Percentiles rank a stretch among this genome's conserved stretches.
phyloP scores from a whole-genome alignment of 257 asterid species.

The Cordia subcordata region DNA sequence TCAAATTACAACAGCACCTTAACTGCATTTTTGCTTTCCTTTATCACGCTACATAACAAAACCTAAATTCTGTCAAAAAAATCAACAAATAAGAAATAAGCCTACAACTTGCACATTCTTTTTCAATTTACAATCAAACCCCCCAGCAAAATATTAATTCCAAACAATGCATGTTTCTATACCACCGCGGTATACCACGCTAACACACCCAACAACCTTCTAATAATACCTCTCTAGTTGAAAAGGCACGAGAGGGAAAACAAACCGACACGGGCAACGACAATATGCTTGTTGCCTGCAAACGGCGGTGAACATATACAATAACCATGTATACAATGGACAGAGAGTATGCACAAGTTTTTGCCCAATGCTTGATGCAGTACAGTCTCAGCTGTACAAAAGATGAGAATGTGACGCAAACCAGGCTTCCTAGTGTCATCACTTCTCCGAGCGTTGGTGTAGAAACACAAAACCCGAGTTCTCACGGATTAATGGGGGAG shows the following conservation, averaged over 20 bases:
- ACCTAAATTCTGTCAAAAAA: slow-evolving; percentile 1
- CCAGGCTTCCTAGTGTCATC: slow-evolving; percentile 1
- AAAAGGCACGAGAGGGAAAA: slow-evolving; percentile 35
- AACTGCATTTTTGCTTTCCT: slow-evolving; percentile 10
- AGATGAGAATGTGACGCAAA: not conserved
- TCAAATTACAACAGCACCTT: slow-evolving; percentile 13
- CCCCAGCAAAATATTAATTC: slow-evolving; percentile 28
- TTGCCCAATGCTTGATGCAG: slow-evolving; percentile 21
- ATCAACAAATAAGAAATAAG: slow-evolving; percentile 2
- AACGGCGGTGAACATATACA: slow-evolving; percentile 30
- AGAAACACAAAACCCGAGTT: slow-evolving; percentile 84
- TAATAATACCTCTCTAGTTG: slow-evolving; percentile 37
- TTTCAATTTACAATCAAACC: slow-evolving; percentile 34
- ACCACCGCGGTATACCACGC: slow-evolving; percentile 34
- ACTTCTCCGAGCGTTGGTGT: slow-evolving; percentile 61
- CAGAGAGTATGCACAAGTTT: slow-evolving; percentile 43
- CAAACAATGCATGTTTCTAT: slow-evolving; percentile 35
- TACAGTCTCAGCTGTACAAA: slow-evolving; percentile 14
- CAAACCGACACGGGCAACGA: slow-evolving; percentile 48
- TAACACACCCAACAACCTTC: slow-evolving; percentile 24
- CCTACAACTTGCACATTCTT: slow-evolving; percentile 2
- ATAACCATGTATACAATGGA: slow-evolving; percentile 23
- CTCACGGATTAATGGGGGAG: slow-evolving; percentile 92
- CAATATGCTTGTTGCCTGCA: slow-evolving; percentile 36
- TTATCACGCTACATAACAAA: not conserved